Evolutionary conservation across 192 early-diverging fungal species (phyloP), one percentile per base, ranked within the genome.

Genomic region (Coemansia sp.): DNA sequence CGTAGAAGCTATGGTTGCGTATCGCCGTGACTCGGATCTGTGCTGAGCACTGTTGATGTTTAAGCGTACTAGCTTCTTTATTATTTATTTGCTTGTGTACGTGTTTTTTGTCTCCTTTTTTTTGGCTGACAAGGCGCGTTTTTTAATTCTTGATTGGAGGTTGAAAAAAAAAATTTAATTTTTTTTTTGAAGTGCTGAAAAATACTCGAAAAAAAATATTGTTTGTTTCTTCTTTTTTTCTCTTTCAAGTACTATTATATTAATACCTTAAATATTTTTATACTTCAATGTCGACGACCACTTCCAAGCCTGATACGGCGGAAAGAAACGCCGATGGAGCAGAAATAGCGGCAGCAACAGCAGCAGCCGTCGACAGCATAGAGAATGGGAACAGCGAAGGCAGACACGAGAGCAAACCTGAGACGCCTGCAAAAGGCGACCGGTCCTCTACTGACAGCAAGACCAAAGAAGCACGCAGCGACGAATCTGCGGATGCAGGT

Each of bases 1-100:
- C 56, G 87, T 98, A 11, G 92, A 94, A 51, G 86, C 91, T 4
- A 73, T 95, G 71, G 95, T 98, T 8, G 89, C 93, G 0, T 98
- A 98, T 63, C 86, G 88, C 17, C 75, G 88, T 32, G 82, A 86
- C 29, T 76, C 88, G n/a, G 85, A 89, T 40, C 59, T 82, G 40
- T 83, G 75, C 57, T 82, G 22, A 54, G 30, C 36, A 38, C 32
- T 31, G 29, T 16, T 8, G 1, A 56, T 2, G 14, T 50, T 8
- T 20, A 20, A 54, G 4, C 4, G 51, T 0, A 25, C n/a, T 28
- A 22, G 4, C 51, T 4, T 49, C 0, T 49, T 7, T 18, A 11
- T 7, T 49, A 25, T 25, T 25, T 25, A 25, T 45, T 45, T 45
- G 42, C 42, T 8, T 17, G 42, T 45, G 42, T 14, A 14, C 42